These are phyloP conservation scores for Mycena maculata DNA, from an alignment of 768 basidiomycete genomes.

Conservation along the genomic window DNA sequence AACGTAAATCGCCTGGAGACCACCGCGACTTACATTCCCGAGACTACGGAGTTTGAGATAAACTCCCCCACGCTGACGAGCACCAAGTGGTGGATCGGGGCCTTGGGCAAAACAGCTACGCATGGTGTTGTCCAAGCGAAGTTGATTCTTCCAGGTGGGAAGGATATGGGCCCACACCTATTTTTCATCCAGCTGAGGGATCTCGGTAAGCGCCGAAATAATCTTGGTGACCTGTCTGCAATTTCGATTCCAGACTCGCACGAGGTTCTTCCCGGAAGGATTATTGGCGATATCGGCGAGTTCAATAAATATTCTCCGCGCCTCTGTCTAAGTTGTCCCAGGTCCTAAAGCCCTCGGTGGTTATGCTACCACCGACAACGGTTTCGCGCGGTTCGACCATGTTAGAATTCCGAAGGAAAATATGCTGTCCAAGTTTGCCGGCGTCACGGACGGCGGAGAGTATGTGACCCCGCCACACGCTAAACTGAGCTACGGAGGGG, in stretches of 20 bases:
- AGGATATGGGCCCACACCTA: constrained; percentile 76
- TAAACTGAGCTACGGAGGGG: constrained; percentile 81
- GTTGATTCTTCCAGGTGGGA: constrained; percentile 69
- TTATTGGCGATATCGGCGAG: constrained; percentile 76
- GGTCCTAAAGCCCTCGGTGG: constrained; percentile 70
- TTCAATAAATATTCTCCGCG: constrained; percentile 13
- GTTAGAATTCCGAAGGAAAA: constrained; percentile 74
- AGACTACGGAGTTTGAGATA: constrained; percentile 76
- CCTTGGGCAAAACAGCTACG: constrained; percentile 75
- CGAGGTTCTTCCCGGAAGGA: constrained; percentile 67
- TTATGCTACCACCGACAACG: constrained; percentile 68
- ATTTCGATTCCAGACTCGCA: constrained; percentile 62
- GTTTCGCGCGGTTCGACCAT: constrained; percentile 73
- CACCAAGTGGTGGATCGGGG: constrained; percentile 88
- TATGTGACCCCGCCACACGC: constrained; percentile 78
- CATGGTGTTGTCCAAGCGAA: constrained; percentile 84
- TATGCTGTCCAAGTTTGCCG: constrained; percentile 82
- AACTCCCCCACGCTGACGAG: constrained; percentile 81
- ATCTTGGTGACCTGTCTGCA: background rate
- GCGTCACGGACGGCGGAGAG: constrained; percentile 70
- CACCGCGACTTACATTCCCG: constrained; percentile 78
- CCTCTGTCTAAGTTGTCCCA: constrained; percentile 32
- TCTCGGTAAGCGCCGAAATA: constrained; percentile 54
- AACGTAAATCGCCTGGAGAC: constrained; percentile 79
- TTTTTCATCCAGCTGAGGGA: constrained; percentile 80